Conservation (phyloP, 148 eudicot genomes). For the Diospyros kaki region DNA sequence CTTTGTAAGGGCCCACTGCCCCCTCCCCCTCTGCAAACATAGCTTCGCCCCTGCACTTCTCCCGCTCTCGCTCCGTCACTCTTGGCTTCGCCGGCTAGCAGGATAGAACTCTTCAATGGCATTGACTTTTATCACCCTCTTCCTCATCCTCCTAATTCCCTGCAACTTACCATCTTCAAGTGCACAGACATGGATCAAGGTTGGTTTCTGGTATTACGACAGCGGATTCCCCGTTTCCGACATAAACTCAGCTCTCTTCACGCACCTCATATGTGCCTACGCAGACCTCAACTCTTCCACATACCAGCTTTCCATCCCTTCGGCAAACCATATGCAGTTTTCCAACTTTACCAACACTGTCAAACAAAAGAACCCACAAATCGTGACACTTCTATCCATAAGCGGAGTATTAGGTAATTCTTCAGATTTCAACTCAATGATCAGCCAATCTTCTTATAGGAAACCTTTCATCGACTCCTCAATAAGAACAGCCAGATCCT, state of each 20-base stretch:
- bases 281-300: constrained; percentile 3
- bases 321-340: not conserved
- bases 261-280: constrained; percentile 7
- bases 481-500: not conserved
- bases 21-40: too few species aligned
- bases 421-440: not conserved
- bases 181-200: not conserved
- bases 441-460: not conserved
- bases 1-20: too few species aligned
- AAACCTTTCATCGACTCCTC: not conserved
- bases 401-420: not conserved
- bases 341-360: not conserved
- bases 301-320: not conserved
- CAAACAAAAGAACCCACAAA: not conserved
- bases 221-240: not conserved
- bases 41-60: too few species aligned
- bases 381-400: not conserved
- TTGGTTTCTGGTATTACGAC: constrained; percentile 6
- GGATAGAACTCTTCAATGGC: not conserved
- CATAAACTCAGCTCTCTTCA: constrained; percentile 7
- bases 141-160: not conserved
- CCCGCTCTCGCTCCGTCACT: too few species aligned
- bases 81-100: too few species aligned
- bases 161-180: not conserved
- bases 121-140: not conserved